Percentiles rank a stretch among this genome's conserved stretches.
These are phyloP conservation scores for Candida tallmaniae DNA, from an alignment of 805 yeast genomes.

Conservation along the genomic window DNA sequence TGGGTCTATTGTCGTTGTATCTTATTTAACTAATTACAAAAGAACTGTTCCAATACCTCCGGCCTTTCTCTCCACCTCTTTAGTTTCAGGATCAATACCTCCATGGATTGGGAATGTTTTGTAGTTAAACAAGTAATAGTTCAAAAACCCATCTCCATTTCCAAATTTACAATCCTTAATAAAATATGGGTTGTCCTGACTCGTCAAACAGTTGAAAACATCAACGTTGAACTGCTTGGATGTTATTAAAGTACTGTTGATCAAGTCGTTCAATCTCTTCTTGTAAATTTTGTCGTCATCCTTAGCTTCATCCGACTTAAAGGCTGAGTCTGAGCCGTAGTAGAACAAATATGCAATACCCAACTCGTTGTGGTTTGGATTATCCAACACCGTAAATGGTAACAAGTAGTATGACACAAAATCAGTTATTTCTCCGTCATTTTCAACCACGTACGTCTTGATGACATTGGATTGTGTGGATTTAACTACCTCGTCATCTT, in stretches of 20 bases:
- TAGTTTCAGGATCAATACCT: slow-evolving; percentile 59
- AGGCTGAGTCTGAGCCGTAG: slow-evolving; percentile 72
- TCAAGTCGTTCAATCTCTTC: slow-evolving; percentile 55
- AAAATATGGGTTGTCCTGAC: slow-evolving; percentile 85
- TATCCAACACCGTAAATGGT: slow-evolving; percentile 78
- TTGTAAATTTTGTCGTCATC: slow-evolving; percentile 42
- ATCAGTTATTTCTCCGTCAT: slow-evolving; percentile 70
- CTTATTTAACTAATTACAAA: slow-evolving; percentile 53
- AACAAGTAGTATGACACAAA: slow-evolving; percentile 85
- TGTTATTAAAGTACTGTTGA: slow-evolving; percentile 71
- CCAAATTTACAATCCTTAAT: slow-evolving; percentile 84
- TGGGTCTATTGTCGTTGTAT: too few species aligned
- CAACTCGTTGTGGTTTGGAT: slow-evolving; percentile 57
- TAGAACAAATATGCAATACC: slow-evolving; percentile 88
- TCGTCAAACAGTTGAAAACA: slow-evolving; percentile 88
- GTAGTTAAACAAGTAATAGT: slow-evolving; percentile 90
- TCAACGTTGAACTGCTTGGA: slow-evolving; percentile 70
- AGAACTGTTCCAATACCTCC: slow-evolving; percentile 92
- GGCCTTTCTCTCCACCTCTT: slow-evolving; percentile 46
- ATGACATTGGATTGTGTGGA: slow-evolving; percentile 61
- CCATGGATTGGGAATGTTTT: slow-evolving; percentile 76
- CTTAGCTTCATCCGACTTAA: slow-evolving; percentile 21
- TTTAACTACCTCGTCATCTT: too few species aligned
- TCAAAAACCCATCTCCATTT: slow-evolving; percentile 86
- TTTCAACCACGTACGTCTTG: slow-evolving; percentile 72